Base-by-base conservation (phyloP, 1,139 yeast species). In the Pneumocystis sp. region DNA sequence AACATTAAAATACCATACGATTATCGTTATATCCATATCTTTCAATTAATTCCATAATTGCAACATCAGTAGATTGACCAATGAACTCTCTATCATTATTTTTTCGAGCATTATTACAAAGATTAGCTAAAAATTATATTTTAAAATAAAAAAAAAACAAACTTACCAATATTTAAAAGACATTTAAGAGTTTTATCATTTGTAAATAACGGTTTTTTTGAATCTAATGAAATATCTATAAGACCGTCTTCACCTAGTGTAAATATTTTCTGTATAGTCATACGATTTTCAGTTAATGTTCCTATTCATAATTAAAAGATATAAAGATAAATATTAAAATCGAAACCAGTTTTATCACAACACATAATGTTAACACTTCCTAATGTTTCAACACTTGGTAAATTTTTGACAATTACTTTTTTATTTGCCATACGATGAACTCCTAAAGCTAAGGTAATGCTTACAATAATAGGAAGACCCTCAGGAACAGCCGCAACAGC, bases 401-500 rank as follows among this genome's bases (percentile, higher is more conserved):
- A 80, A 71, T 97, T 83, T 72, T 91, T 86, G 65, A 93, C 96
- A 72, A 93, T 93, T 2, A 97, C 97, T 72, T 86, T 87, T 70
- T 90, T 85, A 65, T 84, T 84, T 3, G 97, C 97, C 97, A 93
- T 93, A 76, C 97, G 82, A 71, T 91, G 80, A 59, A 93, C 97
- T 62, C 97, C 97, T 60, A 93, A 80, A 0, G 98, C 97, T 70
- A 93, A 79, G 0, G 97, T 93, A 5, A 93, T 97, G 3, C 97
- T 91, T 61, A 93, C 97, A 74, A 93, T 91, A 72, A 93, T 91
- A 0, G 97, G 97, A 70, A 93, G 81, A 66, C 97, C 97, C 76
- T 93, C 98, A 3, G 98, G 98, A 70, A 93, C 91, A 1, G 97
- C 97, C 63, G 98, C 98, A 17, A 93, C 97, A 0, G 97, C 97